A percentile compares a stretch with the other conserved stretches of the same genome.
Evolutionary conservation across 2,329 filamentous ascomycete species (phyloP).

Genomic region (Hyphodiscus sp.): DNA sequence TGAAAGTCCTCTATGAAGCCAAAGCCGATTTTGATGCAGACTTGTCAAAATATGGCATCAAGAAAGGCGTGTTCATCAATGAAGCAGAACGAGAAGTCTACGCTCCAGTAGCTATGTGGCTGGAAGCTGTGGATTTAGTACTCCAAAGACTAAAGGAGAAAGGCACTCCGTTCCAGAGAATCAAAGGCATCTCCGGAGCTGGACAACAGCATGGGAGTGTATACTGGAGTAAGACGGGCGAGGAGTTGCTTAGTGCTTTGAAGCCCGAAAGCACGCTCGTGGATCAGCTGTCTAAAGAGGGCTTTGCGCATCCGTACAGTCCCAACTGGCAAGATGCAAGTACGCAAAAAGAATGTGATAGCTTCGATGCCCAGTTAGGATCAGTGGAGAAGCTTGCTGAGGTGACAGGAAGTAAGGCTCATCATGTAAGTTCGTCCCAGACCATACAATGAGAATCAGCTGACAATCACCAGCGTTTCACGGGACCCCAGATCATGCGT

Average conservation of each 20-base stretch:
- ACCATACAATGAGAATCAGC: slow-evolving; percentile 1
- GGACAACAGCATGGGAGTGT: slow-evolving; percentile 98
- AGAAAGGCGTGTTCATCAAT: slow-evolving; percentile 83
- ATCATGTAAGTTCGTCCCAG: slow-evolving; percentile 62
- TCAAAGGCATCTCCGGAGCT: slow-evolving; percentile 81
- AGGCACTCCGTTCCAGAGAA: slow-evolving; percentile 64
- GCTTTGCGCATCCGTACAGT: slow-evolving; percentile 78
- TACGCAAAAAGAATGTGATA: slow-evolving; percentile 85
- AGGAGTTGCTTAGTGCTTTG: slow-evolving; percentile 54
- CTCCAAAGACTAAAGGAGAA: slow-evolving; percentile 63
- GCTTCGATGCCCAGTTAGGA: slow-evolving; percentile 71
- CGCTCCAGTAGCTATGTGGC: slow-evolving; percentile 88
- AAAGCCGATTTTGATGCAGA: slow-evolving; percentile 96
- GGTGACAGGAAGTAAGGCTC: slow-evolving; percentile 83
- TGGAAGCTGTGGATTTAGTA: slow-evolving; percentile 86
- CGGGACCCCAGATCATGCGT: slow-evolving; percentile 90
- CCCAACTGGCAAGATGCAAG: slow-evolving; percentile 99
- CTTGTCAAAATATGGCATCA: slow-evolving; percentile 68
- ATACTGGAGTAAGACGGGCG: slow-evolving; percentile 75
- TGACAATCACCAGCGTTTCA: slow-evolving; percentile 64
- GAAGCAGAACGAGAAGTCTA: slow-evolving; percentile 81
- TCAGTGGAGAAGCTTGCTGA: slow-evolving; percentile 62
- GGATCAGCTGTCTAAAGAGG: slow-evolving; percentile 59
- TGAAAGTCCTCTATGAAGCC: slow-evolving; percentile 74
- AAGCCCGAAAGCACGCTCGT: slow-evolving; percentile 56